Evolutionary conservation across 306 rosid species (phyloP), one percentile per base, ranked within the genome.

Genomic region (Cicer cuneatum): DNA sequence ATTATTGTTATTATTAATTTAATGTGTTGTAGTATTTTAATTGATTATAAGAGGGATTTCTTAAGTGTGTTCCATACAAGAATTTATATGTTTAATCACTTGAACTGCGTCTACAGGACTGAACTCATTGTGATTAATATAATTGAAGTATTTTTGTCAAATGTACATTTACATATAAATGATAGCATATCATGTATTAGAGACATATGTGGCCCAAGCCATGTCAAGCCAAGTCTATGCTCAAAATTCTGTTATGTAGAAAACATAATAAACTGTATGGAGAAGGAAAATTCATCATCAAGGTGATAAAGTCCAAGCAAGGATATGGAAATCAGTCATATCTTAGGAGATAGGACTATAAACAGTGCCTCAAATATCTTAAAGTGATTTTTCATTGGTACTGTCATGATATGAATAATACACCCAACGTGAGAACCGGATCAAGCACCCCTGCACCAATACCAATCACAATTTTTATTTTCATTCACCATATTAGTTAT

Each of bases 371-470:
- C 77, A 29, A 81, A 45, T 75, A 53, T 52, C 61, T 72, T 54
- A 35, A 71, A 43, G 68, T 3, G 60, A 63, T 29, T 63, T 69
- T 69, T 56, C 78, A 70, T 21, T 47, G 43, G 47, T 64, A n/a
- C 76, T 81, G 81, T 75, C 65, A 69, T 62, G 14, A 45, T 14
- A 9, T 16, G 13, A 53, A 24, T 54, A 43, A 68, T 76, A 80
- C 82, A 76, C 4, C 71, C 74, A 56, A 66, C 78, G 85, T 35
- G 6, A 71, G 70, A 71, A 14, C 75, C 82, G 75, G 82, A 81
- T 76, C 85, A 65, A 81, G 78, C 70, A 53, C 81, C 84, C 84
- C 81, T 74, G 7, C 64, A 15, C 13, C 33, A 9, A 2, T 9
- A 13, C 40, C 63, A 73, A 7, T 58, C 33, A 47, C 79, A 13